Base-by-base conservation (phyloP, 257 asterid genomes). In the Catharanthus roseus region DNA sequence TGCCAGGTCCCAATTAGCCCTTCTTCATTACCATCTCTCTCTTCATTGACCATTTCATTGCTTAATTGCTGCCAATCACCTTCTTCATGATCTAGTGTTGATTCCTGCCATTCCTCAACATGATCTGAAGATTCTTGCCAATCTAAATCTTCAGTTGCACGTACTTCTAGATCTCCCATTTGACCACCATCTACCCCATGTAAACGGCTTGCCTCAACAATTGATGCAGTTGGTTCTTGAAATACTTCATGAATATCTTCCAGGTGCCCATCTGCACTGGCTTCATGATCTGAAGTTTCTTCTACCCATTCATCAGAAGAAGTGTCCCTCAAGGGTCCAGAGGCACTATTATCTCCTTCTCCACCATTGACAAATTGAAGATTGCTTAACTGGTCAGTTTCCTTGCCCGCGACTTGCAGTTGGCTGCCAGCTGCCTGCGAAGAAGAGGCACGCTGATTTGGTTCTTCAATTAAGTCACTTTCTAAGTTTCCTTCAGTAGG, bases 111-210 rank as follows among this genome's bases (percentile, higher is more conserved):
- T 74, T 76, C 89, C 71, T 78, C 89, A 56, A 60, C 83, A 50
- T 68, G 82, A 77, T 67, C 74, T 28, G 71, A 82, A 72, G 82
- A 53, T 60, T 78, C 89, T 71, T 77, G 88, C 82, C 80, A 67
- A 74, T 67, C 73, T 47, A 67, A 73, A 72, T 72, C 86, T 76
- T 79, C 87, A 71, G 75, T 74, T 9, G 67, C 60, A 72, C 68
- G 69, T 41, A 57, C 67, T 68, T 82, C 88, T 24, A 65, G 67
- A 55, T 58, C 75, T 60, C 70, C 71, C 28, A 53, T 56, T 53
- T 53, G 70, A 47, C 67, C 78, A 64, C 34, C 77, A 63, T 47
- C 75, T 45, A 28, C 74, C 41, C 70, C 81, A 28, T 31, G 70
- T 29, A n/a, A 80, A 77, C 69, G 75, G 67, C 68, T 74, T 65